Evolutionary conservation across 2,329 filamentous ascomycete genomes (phyloP).

Genomic region (Epichloe sp.): DNA sequence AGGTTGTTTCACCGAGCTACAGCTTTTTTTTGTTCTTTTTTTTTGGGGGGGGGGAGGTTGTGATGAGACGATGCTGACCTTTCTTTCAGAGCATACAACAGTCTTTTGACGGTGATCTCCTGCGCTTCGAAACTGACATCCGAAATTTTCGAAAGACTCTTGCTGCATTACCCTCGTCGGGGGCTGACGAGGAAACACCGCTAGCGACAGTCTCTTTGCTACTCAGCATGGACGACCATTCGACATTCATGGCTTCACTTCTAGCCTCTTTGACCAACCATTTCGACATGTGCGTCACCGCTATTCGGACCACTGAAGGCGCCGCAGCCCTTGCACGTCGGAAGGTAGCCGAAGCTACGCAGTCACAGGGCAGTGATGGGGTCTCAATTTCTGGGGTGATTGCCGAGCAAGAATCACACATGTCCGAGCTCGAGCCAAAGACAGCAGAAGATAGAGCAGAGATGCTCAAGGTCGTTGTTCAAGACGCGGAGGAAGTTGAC

Average conservation of each 20-base stretch:
- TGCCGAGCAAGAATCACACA: conserved; percentile 39
- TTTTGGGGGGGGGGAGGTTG: no score
- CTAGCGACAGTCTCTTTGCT: conserved; percentile 39
- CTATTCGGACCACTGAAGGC: conserved; percentile 80
- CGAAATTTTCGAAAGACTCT: conserved; percentile 48
- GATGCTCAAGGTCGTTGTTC: conserved; percentile 68
- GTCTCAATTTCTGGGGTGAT: conserved; percentile 57
- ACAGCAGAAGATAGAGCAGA: conserved; percentile 64
- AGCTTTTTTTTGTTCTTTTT: no score
- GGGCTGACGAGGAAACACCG: conserved; percentile 19
- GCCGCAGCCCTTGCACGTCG: conserved; percentile 56
- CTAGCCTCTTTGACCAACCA: conserved; percentile 72
- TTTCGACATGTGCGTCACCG: conserved; percentile 87
- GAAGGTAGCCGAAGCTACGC: conserved; percentile 52
- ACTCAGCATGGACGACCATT: conserved; percentile 56
- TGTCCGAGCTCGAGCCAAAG: conserved; percentile 50
- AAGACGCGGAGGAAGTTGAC: conserved; percentile 56
- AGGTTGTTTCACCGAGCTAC: conserved; percentile 6
- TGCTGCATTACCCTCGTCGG: conserved; percentile 23
- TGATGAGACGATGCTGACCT: not conserved
- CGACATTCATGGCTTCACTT: conserved; percentile 68
- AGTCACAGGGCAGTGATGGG: conserved; percentile 30
- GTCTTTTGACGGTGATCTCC: conserved; percentile 64
- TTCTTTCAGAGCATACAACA: conserved; percentile 42
- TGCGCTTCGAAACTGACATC: conserved; percentile 63